phyloP scores from a whole-genome alignment of 805 yeast species.

The Saccharomycopsis sp. region DNA sequence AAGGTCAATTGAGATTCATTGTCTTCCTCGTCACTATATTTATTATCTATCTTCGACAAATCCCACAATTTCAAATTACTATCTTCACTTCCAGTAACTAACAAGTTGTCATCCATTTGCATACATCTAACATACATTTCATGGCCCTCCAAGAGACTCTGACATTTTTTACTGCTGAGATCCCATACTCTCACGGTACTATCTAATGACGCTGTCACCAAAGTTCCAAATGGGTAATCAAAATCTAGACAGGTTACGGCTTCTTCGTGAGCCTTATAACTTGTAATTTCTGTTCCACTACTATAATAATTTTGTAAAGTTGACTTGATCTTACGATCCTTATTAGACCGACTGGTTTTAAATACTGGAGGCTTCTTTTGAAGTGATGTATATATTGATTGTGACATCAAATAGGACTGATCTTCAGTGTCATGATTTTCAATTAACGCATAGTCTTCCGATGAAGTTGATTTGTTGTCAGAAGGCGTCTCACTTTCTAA shows the following conservation, averaged over 20 bases:
- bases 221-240: conserved; percentile 65
- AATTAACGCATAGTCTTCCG: conserved; percentile 18
- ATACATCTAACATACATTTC: conserved; percentile 50
- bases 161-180: conserved; percentile 35
- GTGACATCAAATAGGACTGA: conserved; percentile 31
- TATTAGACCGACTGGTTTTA: conserved; percentile 23
- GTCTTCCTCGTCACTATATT: conserved; percentile 22
- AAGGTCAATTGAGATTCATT: conserved; percentile 12
- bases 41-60: conserved; percentile 26
- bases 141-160: conserved; percentile 20
- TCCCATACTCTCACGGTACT: conserved; percentile 84
- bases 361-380: conserved; percentile 30
- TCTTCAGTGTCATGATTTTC: conserved; percentile 22
- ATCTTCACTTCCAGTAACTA: conserved; percentile 55
- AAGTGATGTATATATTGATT: conserved; percentile 40
- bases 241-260: conserved; percentile 55
- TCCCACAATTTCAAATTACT: conserved; percentile 62
- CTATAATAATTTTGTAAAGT: conserved; percentile 58
- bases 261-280: conserved; percentile 46
- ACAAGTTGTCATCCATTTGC: conserved; percentile 46
- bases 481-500: conserved; percentile 22
- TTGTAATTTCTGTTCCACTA: conserved; percentile 48
- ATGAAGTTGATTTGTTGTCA: conserved; percentile 9
- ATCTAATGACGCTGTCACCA: conserved; percentile 74
- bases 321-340: conserved; percentile 46